A percentile compares a stretch with the other conserved stretches of the same genome.
phyloP scores from a whole-genome alignment of 352 stramenopile genomes.

The Peronospora destructor region DNA sequence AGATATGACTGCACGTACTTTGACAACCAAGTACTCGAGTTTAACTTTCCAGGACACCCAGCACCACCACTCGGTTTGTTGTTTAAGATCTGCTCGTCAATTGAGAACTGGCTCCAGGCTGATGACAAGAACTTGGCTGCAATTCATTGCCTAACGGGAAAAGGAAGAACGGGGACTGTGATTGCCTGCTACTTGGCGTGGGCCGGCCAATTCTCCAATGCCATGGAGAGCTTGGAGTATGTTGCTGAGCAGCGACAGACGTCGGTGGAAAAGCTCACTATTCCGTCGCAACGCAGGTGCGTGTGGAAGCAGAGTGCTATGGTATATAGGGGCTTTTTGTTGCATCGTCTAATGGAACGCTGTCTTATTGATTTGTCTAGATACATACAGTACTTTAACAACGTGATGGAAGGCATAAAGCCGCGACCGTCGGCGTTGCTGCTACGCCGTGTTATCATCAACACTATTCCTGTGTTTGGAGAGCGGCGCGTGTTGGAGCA shows the following conservation, averaged over 20 bases:
- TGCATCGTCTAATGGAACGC: not conserved
- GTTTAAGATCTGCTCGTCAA: constrained; percentile 95
- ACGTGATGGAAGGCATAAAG: constrained; percentile 95
- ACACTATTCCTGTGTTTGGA: constrained; percentile 87
- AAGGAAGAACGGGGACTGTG: constrained; percentile 91
- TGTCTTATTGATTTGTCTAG: constrained; percentile 20
- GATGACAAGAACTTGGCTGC: constrained; percentile 94
- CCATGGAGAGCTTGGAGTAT: constrained; percentile 90
- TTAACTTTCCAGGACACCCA: constrained; percentile 95
- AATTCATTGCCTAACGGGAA: constrained; percentile 95
- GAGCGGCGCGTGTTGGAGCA: constrained; percentile 51
- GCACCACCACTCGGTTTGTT: constrained; percentile 93
- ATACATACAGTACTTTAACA: constrained; percentile 97
- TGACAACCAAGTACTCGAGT: constrained; percentile 95
- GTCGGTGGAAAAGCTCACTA: constrained; percentile 91
- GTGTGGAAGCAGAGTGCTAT: not conserved
- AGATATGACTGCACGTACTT: constrained; percentile 93
- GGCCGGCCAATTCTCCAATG: constrained; percentile 88
- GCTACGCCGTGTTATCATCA: constrained; percentile 95
- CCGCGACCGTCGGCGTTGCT: constrained; percentile 90
- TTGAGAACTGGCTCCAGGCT: constrained; percentile 95
- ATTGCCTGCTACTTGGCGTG: constrained; percentile 95
- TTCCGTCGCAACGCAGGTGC: constrained; percentile 92
- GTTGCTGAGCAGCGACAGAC: constrained; percentile 85
- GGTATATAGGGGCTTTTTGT: not conserved